Percentiles rank a stretch among this genome's conserved stretches.
These are phyloP conservation scores for Fusarium chuoi DNA, from an alignment of 2,329 filamentous ascomycete genomes.

Conservation along the genomic window DNA sequence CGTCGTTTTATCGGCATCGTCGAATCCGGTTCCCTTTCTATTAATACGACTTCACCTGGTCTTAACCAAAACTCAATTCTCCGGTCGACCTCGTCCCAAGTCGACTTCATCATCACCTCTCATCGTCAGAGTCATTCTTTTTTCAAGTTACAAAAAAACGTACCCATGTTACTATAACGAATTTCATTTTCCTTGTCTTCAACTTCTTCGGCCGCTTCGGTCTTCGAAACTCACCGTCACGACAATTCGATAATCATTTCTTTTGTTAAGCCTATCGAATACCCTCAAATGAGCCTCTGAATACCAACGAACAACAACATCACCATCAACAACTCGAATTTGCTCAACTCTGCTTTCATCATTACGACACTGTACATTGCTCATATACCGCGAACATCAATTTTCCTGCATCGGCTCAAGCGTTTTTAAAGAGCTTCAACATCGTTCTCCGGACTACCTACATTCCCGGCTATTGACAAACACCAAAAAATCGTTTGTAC, in stretches of 20 bases:
- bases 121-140: slow-evolving; percentile 47
- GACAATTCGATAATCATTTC: slow-evolving; percentile 50
- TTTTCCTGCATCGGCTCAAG: slow-evolving; percentile 28
- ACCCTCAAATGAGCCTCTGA: slow-evolving; percentile 57
- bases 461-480: slow-evolving; percentile 31
- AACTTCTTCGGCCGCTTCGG: slow-evolving; percentile 46
- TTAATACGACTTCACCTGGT: slow-evolving; percentile 12
- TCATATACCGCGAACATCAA: slow-evolving; percentile 37
- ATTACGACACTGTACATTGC: slow-evolving; percentile 50
- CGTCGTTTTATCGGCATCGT: slow-evolving; percentile 45
- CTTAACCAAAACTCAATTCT: slow-evolving; percentile 7
- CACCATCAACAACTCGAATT: slow-evolving; percentile 40
- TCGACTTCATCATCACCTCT: slow-evolving; percentile 33
- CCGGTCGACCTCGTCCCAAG: slow-evolving; percentile 46
- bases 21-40: slow-evolving; percentile 37
- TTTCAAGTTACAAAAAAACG: slow-evolving; percentile 44
- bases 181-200: slow-evolving; percentile 48
- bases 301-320: slow-evolving; percentile 47
- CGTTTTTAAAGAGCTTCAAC: slow-evolving; percentile 28
- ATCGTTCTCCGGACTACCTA: slow-evolving; percentile 16
- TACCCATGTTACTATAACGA: slow-evolving; percentile 59
- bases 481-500: slow-evolving; percentile 45
- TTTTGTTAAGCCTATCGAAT: slow-evolving; percentile 50
- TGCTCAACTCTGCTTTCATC: slow-evolving; percentile 39
- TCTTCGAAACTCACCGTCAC: slow-evolving; percentile 45